Evolutionary conservation across 306 rosid genomes (phyloP).

Genomic region (Rosa chinensis): DNA sequence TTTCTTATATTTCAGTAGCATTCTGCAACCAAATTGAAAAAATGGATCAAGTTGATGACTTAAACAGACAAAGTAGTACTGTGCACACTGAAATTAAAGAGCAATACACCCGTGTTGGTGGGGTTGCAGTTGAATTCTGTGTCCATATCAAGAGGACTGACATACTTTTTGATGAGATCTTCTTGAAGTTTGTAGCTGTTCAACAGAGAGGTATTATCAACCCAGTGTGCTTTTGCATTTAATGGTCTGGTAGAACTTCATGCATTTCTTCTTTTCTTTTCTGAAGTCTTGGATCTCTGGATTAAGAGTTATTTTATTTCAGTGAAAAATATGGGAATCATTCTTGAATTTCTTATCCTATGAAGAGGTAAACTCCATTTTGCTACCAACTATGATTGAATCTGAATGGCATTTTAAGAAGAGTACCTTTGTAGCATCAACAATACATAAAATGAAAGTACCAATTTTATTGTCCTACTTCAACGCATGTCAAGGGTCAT

Average conservation of each 20-base stretch:
- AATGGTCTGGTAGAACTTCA: not conserved
- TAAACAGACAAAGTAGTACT: conserved; percentile 46
- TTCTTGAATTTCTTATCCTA: not conserved
- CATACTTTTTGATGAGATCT: conserved; percentile 92
- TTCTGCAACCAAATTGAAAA: conserved; percentile 86
- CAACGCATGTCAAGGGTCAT: not conserved
- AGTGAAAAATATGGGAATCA: not conserved
- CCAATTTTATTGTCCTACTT: not conserved
- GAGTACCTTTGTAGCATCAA: conserved; percentile 1
- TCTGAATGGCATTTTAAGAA: not conserved
- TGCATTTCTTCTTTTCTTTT: not conserved
- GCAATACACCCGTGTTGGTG: conserved; percentile 93
- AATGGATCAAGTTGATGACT: conserved; percentile 46
- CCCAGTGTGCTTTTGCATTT: conserved; percentile 22
- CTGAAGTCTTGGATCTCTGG: conserved; percentile 7
- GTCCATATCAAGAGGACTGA: conserved; percentile 92
- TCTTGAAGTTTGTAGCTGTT: conserved; percentile 69
- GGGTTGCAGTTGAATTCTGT: conserved; percentile 98
- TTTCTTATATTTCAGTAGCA: conserved; percentile 92
- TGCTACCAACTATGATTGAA: not conserved
- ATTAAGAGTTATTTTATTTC: not conserved
- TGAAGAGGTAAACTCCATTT: not conserved
- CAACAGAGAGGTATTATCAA: conserved; percentile 73
- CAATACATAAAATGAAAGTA: not conserved
- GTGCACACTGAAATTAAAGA: conserved; percentile 85